Evolutionary conservation across 495 filamentous ascomycete genomes (phyloP).

Genomic region (Daldinia bambusicola): DNA sequence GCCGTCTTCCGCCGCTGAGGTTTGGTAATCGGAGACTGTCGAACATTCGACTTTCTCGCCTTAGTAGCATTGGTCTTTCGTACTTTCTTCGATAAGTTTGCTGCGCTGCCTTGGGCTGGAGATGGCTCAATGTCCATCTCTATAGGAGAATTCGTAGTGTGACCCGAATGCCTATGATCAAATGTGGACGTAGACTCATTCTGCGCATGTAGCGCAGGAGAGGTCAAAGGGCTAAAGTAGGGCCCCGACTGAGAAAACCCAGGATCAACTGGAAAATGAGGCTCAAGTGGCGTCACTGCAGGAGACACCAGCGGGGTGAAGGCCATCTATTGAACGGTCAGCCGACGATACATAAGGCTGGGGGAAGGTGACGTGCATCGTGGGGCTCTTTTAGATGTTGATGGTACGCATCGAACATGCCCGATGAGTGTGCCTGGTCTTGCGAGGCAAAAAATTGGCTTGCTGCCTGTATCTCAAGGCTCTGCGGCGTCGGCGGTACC

Average conservation of each 20-base stretch:
- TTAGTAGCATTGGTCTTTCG: constrained; percentile 58
- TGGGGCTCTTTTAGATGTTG: constrained; percentile 77
- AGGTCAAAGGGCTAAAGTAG: constrained; percentile 93
- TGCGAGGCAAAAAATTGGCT: constrained; percentile 68
- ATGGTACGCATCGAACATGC: constrained; percentile 61
- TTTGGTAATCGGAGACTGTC: constrained; percentile 88
- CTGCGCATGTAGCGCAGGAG: constrained; percentile 88
- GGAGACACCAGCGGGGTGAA: constrained; percentile 96
- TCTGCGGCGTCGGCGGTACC: constrained; percentile 93
- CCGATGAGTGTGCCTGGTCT: constrained; percentile 56
- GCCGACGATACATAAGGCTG: constrained; percentile 23
- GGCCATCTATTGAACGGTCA: constrained; percentile 69
- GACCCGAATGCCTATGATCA: constrained; percentile 53
- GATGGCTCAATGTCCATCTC: constrained; percentile 59
- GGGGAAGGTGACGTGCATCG: constrained; percentile 66
- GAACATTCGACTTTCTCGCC: constrained; percentile 63
- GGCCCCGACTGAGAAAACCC: constrained; percentile 87
- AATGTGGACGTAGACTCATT: constrained; percentile 60
- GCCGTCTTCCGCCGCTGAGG: constrained; percentile 72
- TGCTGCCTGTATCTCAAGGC: constrained; percentile 83
- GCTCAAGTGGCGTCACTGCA: constrained; percentile 90
- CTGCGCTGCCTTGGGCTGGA: constrained; percentile 49
- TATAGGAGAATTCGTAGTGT: constrained; percentile 56
- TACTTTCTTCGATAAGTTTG: constrained; percentile 58
- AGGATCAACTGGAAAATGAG: constrained; percentile 77